These are phyloP conservation scores for Colletotrichum orchidophilum DNA, from an alignment of 2,329 filamentous ascomycete species.

Conservation along the genomic window DNA sequence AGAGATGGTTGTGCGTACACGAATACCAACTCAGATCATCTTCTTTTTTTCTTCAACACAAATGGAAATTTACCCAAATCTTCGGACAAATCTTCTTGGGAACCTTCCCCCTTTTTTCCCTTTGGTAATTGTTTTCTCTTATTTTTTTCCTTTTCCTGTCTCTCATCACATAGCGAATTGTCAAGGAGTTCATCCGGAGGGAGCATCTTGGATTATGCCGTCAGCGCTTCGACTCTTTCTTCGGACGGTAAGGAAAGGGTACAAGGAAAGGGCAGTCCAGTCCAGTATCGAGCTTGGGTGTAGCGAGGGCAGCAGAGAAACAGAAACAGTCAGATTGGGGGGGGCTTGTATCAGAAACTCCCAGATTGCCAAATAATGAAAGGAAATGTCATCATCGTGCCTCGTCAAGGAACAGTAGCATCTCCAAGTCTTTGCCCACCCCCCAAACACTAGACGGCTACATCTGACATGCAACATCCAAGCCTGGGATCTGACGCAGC, in stretches of 20 bases:
- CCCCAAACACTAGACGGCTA: not conserved
- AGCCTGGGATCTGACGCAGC: not conserved
- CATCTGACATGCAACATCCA: not conserved
- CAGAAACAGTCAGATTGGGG: not conserved
- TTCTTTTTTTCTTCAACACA: not conserved
- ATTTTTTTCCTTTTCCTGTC: not conserved
- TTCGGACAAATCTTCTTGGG: not conserved
- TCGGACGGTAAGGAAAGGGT: constrained; percentile 8
- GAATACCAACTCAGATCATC: not conserved
- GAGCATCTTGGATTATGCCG: not conserved
- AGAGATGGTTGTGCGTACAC: not conserved
- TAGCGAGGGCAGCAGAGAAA: not conserved
- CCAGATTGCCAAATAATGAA: not conserved
- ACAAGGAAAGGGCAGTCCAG: not conserved
- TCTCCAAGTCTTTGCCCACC: not conserved
- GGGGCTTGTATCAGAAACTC: not conserved
- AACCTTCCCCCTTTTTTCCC: not conserved
- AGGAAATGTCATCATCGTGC: constrained; percentile 2
- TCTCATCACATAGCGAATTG: not conserved
- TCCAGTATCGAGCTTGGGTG: not conserved
- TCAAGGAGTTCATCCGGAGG: constrained; percentile 24
- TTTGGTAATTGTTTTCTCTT: no score
- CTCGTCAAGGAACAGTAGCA: not conserved
- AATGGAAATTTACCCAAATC: constrained; percentile 12
- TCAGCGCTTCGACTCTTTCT: not conserved